Base-by-base conservation (phyloP, 441 rosid species). In the Aquilaria agallochum region DNA sequence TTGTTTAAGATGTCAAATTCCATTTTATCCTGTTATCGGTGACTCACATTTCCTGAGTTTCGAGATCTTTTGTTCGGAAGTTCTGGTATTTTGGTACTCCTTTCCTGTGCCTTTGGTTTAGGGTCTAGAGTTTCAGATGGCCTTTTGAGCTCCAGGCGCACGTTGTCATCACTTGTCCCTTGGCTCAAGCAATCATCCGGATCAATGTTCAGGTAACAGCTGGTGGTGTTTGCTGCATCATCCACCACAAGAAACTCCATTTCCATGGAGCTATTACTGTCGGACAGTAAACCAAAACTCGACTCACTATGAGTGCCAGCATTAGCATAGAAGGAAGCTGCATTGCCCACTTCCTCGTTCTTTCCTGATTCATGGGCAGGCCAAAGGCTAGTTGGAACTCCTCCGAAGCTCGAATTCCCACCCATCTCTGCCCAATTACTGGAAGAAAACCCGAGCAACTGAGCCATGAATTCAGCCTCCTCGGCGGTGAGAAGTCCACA, bases 391-490 rank as follows among this genome's bases (percentile, higher is more conserved):
- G 70, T 73, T 36, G 77, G 62, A 68, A 57, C 58, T n/a, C 59
- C 58, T n/a, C 56, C 74, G 7, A 56, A 36, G 59, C 60, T 58
- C 54, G 67, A 60, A 13, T 3, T 50, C 0, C 11, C 51, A 48
- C 36, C 65, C 59, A 64, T 72, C 74, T 72, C 74, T 6, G 63
- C 5, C 58, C 73, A 61, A 2, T 11, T 33, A 0, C 9, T 5
- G 70, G 46, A 40, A 68, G 53, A 4, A 76, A 66, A 68, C 59
- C 74, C 74, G 11, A 86, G 86, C 68, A 90, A 74, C 36, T 86
- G 84, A 20, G 80, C 85, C 90, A 83, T 78, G 85, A 90, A 88
- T 62, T 90, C 84, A 33, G 82, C 80, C 73, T 92, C 98, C 51
- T 89, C 92, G 36, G 69, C 60, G 36, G 79, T 75, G 60, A 61